These are phyloP conservation scores for Lipomyces sp. DNA, from an alignment of 805 yeast species.

Conservation along the genomic window DNA sequence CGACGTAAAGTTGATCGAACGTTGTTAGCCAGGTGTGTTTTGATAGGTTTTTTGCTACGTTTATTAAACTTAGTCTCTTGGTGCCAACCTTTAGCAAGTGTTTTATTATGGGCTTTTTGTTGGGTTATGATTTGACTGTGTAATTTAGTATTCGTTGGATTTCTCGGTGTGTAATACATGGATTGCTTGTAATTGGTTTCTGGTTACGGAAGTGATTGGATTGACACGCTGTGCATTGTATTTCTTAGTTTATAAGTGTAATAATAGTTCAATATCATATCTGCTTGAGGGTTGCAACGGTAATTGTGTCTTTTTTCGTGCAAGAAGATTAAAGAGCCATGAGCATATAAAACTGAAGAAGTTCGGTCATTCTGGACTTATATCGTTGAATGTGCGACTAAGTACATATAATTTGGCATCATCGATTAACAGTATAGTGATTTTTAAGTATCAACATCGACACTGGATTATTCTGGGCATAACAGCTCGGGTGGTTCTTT, in stretches of 20 bases:
- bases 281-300: background rate
- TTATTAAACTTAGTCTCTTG: background rate
- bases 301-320: too few species aligned
- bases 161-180: constrained; percentile 3
- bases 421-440: too few species aligned
- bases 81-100: background rate
- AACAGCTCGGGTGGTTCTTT: too few species aligned
- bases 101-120: constrained; percentile 10
- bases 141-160: constrained; percentile 11
- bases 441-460: too few species aligned
- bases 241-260: background rate
- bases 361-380: too few species aligned
- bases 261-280: constrained; percentile 13
- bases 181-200: constrained; percentile 8
- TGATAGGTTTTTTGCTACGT: constrained; percentile 17
- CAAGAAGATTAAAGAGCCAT: too few species aligned
- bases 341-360: too few species aligned
- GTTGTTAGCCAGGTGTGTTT: constrained; percentile 18
- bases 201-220: constrained; percentile 15
- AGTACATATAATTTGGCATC: too few species aligned
- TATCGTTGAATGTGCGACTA: too few species aligned
- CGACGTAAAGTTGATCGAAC: constrained; percentile 2
- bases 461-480: too few species aligned
- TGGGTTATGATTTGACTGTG: constrained; percentile 14
- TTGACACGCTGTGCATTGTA: constrained; percentile 5